phyloP scores from a whole-genome alignment of 306 rosid genomes.

The Macrotyloma uniflorum region DNA sequence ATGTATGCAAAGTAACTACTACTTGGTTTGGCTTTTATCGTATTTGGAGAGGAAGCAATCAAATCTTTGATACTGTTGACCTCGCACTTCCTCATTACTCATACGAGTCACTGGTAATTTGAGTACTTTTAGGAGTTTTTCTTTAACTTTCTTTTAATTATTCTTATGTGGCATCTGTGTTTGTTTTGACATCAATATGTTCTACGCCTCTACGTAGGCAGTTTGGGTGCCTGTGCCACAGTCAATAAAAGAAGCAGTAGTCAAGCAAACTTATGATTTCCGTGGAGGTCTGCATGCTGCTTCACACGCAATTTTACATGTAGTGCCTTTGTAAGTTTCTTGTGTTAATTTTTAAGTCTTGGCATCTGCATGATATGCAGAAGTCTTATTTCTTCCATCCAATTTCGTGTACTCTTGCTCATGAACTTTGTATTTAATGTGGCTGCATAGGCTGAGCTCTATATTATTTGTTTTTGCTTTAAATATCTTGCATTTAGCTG shows the following conservation, averaged over 20 bases:
- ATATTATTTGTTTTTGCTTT: neutral
- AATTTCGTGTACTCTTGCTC: conserved; percentile 1
- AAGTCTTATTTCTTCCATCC: conserved; percentile 21
- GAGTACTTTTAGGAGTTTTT: neutral
- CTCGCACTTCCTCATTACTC: conserved; percentile 79
- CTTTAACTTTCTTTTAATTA: conserved; percentile 19
- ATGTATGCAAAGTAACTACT: conserved; percentile 79
- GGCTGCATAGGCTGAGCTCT: neutral
- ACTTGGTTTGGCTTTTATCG: conserved; percentile 89
- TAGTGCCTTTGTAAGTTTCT: conserved; percentile 89
- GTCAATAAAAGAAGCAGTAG: conserved; percentile 63
- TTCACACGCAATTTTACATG: conserved; percentile 87
- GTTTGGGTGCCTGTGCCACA: conserved; percentile 90
- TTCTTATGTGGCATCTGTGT: conserved; percentile 20
- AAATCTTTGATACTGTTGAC: conserved; percentile 69
- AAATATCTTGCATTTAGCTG: neutral
- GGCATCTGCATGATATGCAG: conserved; percentile 15
- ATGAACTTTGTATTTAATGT: neutral
- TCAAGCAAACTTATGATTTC: conserved; percentile 60
- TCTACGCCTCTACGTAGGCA: conserved; percentile 61
- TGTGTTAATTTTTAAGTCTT: conserved; percentile 24
- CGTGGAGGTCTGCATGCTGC: conserved; percentile 99
- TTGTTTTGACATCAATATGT: conserved; percentile 9
- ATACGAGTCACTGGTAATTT: conserved; percentile 72
- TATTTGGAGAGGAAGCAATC: conserved; percentile 66